Conservation (phyloP, 2,329 filamentous ascomycete species). For the Apiospora hydei region DNA sequence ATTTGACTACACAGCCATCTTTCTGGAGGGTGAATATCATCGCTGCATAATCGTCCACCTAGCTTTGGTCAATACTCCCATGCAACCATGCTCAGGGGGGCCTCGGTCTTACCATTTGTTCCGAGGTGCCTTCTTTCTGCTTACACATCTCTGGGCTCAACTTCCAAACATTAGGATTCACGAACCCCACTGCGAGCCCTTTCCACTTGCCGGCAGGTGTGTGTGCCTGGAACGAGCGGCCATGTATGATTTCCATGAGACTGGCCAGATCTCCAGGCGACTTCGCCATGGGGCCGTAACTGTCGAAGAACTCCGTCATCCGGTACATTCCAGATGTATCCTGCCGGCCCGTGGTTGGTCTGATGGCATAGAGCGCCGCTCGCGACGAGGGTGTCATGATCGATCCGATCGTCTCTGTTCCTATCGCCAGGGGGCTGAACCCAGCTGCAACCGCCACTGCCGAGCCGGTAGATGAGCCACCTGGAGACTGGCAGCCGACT, state of each 20-base stretch:
- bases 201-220: background rate
- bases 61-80: background rate
- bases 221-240: background rate
- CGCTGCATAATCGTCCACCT: constrained; percentile 18
- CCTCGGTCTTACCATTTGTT: constrained; percentile 20
- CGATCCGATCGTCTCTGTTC: constrained; percentile 44
- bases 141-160: constrained; percentile 12
- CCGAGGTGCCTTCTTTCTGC: constrained; percentile 11
- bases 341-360: constrained; percentile 32
- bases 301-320: constrained; percentile 38
- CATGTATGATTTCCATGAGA: background rate
- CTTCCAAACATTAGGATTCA: constrained; percentile 18
- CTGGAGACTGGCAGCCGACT: constrained; percentile 33
- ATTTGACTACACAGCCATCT: background rate
- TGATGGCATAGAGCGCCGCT: constrained; percentile 39
- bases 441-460: constrained; percentile 43
- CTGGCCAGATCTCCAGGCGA: constrained; percentile 22
- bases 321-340: constrained; percentile 32
- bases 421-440: constrained; percentile 41
- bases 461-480: constrained; percentile 45
- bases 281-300: constrained; percentile 38
- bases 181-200: background rate
- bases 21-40: background rate
- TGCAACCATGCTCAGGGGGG: too few species aligned
- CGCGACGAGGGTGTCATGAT: constrained; percentile 35